Conservation (phyloP, 2,329 filamentous ascomycete species). For the Elsinoe australis region DNA sequence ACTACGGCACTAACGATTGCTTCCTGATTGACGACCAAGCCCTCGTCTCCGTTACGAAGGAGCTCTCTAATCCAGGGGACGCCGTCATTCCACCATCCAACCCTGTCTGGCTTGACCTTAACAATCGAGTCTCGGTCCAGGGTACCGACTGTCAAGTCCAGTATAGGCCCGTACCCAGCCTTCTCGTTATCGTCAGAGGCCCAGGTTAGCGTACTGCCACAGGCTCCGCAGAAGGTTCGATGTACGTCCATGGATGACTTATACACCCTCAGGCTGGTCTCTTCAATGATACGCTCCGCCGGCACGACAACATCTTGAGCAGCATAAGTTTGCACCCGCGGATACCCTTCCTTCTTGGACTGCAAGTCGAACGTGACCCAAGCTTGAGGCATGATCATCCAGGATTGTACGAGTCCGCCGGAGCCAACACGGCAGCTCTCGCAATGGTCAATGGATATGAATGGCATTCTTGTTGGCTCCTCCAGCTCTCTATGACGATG, state of each 20-base stretch:
- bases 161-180: background rate
- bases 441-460: constrained; percentile 8
- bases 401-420: background rate
- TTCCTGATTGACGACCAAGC: background rate
- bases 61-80: background rate
- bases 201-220: constrained; percentile 5
- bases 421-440: background rate
- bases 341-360: background rate
- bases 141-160: constrained; percentile 3
- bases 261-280: background rate
- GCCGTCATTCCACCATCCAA: background rate
- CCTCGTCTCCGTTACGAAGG: background rate
- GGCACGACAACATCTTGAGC: constrained; percentile 3
- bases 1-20: background rate
- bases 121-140: background rate
- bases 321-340: background rate
- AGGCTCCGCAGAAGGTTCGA: constrained; percentile 1
- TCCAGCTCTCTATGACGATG: background rate
- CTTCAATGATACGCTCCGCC: background rate
- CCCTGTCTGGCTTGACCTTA: background rate
- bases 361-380: background rate
- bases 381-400: constrained; percentile 7
- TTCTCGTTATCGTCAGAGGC: constrained; percentile 2
- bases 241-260: background rate
- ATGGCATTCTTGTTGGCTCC: background rate